Base-by-base conservation (phyloP, 2,329 filamentous ascomycete genomes). In the Aspergillus glaucus region DNA sequence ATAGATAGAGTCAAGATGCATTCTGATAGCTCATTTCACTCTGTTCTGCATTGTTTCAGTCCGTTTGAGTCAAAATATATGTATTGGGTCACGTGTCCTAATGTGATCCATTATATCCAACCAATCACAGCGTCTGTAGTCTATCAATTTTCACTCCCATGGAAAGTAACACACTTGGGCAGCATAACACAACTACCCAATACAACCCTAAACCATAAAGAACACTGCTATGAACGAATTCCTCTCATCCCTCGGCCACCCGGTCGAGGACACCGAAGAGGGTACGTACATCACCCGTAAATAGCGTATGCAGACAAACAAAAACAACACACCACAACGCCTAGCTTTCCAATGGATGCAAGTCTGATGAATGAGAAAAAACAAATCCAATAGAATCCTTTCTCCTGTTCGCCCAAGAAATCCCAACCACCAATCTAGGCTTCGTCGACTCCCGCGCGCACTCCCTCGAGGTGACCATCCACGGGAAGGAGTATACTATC, bases 361-460 rank as follows among this genome's bases (percentile, higher is more conserved):
- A 17, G 32, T 22, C 24, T 8, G 32, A 14, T n/a, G 47, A 42
- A 21, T 39, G 26, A 24, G 17, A 42, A 44, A 22, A 44, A 26
- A 17, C 42, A 26, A 32, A 17, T 42, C 46, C 46, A 37, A 52
- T 65, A 95, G 92, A 97, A 73, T 88, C 88, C 4, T 96, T 95
- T 63, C 72, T 91, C 34, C 78, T 96, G 48, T 96, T 95, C 74
- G 85, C 88, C 40, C 83, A 86, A 63, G 72, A 81, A 15, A 80
- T 88, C 22, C 83, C 86, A 0, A 86, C 86, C 10, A 81, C 83
- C 47, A 84, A 90, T 59, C 82, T 97, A 8, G 93, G 92, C 62
- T 93, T 96, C 69, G 73, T 97, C 54, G 85, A 95, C 65, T 75
- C 86, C 14, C 82, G 79, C 55, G 82, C 87, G 8, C 65, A 78